Percentiles rank a stretch among this genome's conserved stretches.
Evolutionary conservation across 2,329 filamentous ascomycete genomes (phyloP).

Genomic region (Corynespora cassiicola): DNA sequence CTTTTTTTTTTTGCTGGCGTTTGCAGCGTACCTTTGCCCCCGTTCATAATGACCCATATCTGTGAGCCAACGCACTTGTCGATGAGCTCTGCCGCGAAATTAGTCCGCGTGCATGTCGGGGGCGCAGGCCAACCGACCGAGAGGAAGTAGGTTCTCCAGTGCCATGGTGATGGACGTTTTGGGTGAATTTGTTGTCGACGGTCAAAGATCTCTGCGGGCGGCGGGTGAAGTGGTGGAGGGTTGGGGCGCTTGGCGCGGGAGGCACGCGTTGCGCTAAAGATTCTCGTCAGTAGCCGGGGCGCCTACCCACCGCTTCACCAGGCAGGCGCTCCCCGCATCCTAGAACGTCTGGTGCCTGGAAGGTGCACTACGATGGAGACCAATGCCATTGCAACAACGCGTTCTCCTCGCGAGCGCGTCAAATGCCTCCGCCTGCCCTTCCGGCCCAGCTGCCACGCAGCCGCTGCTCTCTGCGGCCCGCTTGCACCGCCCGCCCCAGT

Average conservation of each 20-base stretch:
- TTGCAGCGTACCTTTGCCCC: constrained; percentile 79
- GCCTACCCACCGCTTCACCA: constrained; percentile 18
- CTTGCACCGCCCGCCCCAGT: too few relatives aligned
- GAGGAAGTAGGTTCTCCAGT: constrained; percentile 37
- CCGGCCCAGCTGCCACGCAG: too few relatives aligned
- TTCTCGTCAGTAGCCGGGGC: not conserved
- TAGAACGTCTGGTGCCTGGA: constrained; percentile 33
- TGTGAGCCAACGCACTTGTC: constrained; percentile 98
- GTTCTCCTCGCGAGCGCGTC: constrained; percentile 32
- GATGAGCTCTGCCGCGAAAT: constrained; percentile 76
- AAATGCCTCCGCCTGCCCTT: constrained; percentile 8
- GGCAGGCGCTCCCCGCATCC: constrained; percentile 22
- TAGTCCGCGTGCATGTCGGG: not conserved
- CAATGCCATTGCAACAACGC: constrained; percentile 40
- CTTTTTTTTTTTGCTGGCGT: not conserved
- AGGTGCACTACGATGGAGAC: constrained; percentile 43
- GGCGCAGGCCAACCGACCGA: constrained; percentile 24
- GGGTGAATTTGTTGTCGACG: constrained; percentile 1
- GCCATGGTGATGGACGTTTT: constrained; percentile 23
- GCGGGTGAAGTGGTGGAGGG: not conserved
- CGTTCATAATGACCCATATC: constrained; percentile 99
- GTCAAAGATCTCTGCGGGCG: constrained; percentile 1
- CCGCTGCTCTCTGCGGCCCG: too few relatives aligned
- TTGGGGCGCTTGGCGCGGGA: constrained; percentile 4
- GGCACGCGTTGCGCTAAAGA: constrained; percentile 4